A percentile compares a stretch with the other conserved stretches of the same genome.
Conservation (phyloP, 2,329 filamentous ascomycete species). For the Ceratocystis colombiana region DNA sequence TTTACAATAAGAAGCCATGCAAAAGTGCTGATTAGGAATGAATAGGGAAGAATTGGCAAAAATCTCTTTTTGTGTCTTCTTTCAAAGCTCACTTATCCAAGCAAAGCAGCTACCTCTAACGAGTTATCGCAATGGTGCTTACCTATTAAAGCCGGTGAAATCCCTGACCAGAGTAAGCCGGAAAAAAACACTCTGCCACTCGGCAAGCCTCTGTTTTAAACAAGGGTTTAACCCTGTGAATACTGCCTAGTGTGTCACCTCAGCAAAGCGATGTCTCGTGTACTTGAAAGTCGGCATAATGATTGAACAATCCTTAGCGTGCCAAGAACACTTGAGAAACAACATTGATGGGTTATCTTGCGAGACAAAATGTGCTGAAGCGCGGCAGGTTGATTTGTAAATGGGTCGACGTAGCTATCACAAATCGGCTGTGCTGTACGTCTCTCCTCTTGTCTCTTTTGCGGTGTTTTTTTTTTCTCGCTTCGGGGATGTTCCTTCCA, state of each 20-base stretch:
- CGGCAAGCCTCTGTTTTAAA: background rate
- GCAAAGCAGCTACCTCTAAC: background rate
- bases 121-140: background rate
- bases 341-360: background rate
- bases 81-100: background rate
- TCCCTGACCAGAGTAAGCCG: background rate
- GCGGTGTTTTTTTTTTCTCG: background rate
- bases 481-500: conserved; percentile 8
- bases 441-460: background rate
- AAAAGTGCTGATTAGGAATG: background rate
- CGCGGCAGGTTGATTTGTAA: background rate
- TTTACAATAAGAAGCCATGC: background rate
- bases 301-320: conserved; percentile 5
- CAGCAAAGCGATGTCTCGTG: conserved; percentile 1
- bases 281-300: conserved; percentile 8
- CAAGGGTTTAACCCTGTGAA: conserved; percentile 10
- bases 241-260: background rate
- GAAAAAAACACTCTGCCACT: conserved; percentile 1
- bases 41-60: too few species aligned
- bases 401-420: background rate
- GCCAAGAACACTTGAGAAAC: background rate
- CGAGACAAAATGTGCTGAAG: too few species aligned
- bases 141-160: background rate
- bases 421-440: background rate
- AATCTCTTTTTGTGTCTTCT: background rate